phyloP scores from a whole-genome alignment of 805 yeast genomes.

The Isabelozyma heimii region DNA sequence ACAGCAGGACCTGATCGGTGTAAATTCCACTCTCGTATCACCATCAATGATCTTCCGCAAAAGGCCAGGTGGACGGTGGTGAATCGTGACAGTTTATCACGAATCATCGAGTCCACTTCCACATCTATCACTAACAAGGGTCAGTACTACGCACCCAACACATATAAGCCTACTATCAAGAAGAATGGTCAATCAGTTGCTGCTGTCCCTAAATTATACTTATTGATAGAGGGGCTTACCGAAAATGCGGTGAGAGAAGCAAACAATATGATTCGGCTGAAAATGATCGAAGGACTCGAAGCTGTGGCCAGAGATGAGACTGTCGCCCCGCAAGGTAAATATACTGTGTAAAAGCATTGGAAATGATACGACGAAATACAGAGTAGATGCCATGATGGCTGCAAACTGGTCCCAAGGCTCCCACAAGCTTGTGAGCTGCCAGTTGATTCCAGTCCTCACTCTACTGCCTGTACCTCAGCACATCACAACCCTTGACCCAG shows the following conservation, averaged over 20 bases:
- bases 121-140: slow-evolving; percentile 85
- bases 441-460: too few species aligned
- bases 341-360: slow-evolving; percentile 33
- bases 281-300: slow-evolving; percentile 56
- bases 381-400: neutral
- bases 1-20: slow-evolving; percentile 55
- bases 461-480: too few species aligned
- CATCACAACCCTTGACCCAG: too few species aligned
- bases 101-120: slow-evolving; percentile 67
- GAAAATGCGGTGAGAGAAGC: slow-evolving; percentile 59
- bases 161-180: slow-evolving; percentile 47
- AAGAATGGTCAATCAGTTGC: slow-evolving; percentile 43
- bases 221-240: slow-evolving; percentile 73
- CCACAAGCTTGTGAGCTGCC: neutral
- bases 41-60: slow-evolving; percentile 84
- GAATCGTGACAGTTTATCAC: slow-evolving; percentile 58
- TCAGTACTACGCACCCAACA: slow-evolving; percentile 49
- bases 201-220: slow-evolving; percentile 66
- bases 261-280: slow-evolving; percentile 51
- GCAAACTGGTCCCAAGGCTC: neutral
- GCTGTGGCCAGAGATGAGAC: slow-evolving; percentile 44
- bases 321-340: slow-evolving; percentile 46
- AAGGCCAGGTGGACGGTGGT: slow-evolving; percentile 75
- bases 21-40: slow-evolving; percentile 62
- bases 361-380: too few species aligned